Percentiles rank a stretch among this genome's conserved stretches.
phyloP scores from a whole-genome alignment of 2,329 filamentous ascomycete genomes.

The Pseudogymnoascus sp. region DNA sequence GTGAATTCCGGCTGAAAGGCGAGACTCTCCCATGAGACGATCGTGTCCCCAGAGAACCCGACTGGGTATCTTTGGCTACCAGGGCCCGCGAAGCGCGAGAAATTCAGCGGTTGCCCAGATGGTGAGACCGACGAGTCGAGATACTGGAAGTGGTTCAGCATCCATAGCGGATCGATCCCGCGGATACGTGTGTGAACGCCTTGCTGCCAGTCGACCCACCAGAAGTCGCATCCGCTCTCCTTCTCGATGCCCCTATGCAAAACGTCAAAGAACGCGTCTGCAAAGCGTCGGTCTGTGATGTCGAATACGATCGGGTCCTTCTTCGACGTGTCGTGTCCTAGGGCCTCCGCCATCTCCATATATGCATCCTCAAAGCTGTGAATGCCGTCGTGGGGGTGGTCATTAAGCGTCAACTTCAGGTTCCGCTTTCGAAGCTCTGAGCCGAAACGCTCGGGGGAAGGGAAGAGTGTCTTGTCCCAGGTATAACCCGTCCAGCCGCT shows the following conservation, averaged over 20 bases:
- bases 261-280: slow-evolving; percentile 50
- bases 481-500: slow-evolving; percentile 56
- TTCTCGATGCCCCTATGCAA: slow-evolving; percentile 48
- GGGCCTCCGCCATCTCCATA: slow-evolving; percentile 41
- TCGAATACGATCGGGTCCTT: slow-evolving; percentile 49
- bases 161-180: slow-evolving; percentile 55
- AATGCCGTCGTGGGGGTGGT: slow-evolving; percentile 54
- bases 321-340: slow-evolving; percentile 42
- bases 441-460: slow-evolving; percentile 37
- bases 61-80: slow-evolving; percentile 57
- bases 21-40: slow-evolving; percentile 52
- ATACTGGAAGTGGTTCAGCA: slow-evolving; percentile 58
- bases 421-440: slow-evolving; percentile 41
- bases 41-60: slow-evolving; percentile 55
- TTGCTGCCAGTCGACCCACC: slow-evolving; percentile 64
- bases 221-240: slow-evolving; percentile 48
- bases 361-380: slow-evolving; percentile 50
- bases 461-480: slow-evolving; percentile 52
- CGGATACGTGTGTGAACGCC: slow-evolving; percentile 45
- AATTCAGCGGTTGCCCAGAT: slow-evolving; percentile 37
- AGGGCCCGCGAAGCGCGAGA: slow-evolving; percentile 54
- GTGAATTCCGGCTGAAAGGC: slow-evolving; percentile 61
- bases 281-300: slow-evolving; percentile 43
- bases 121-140: slow-evolving; percentile 32
- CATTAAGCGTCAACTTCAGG: slow-evolving; percentile 50